phyloP scores from a whole-genome alignment of 345 rosid species.

The Triadica sebifera region DNA sequence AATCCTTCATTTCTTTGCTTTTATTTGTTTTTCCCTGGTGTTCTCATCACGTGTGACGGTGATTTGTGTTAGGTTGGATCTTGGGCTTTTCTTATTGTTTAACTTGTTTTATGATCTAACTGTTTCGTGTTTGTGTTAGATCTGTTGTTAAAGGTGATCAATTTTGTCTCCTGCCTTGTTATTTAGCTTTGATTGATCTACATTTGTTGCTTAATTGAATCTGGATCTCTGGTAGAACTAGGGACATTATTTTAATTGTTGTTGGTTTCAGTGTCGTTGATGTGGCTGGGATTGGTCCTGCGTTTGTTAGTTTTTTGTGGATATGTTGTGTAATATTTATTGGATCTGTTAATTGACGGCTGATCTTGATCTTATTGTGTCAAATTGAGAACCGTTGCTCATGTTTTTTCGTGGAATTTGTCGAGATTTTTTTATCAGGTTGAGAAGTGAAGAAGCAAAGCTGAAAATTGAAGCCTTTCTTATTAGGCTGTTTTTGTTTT shows the following conservation, averaged over 20 bases:
- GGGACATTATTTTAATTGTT: neutral
- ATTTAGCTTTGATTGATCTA: neutral
- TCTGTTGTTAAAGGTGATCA: slow-evolving; percentile 12
- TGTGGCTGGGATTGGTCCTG: neutral
- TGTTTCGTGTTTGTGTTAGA: slow-evolving; percentile 16
- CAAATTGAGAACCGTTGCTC: neutral
- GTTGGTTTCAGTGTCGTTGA: neutral
- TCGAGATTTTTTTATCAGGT: neutral
- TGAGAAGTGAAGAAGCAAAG: neutral
- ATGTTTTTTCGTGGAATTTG: neutral
- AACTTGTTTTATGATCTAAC: slow-evolving; percentile 6
- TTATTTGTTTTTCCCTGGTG: neutral
- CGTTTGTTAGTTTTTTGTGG: neutral
- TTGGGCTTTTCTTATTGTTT: neutral
- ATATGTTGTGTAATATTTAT: slow-evolving; percentile 8
- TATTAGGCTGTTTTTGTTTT: neutral
- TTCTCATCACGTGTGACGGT: neutral
- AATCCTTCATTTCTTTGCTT: neutral
- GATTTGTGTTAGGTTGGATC: neutral
- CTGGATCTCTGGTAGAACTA: slow-evolving; percentile 3
- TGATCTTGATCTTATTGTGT: slow-evolving; percentile 8
- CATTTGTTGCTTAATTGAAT: slow-evolving; percentile 25
- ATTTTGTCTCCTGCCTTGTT: neutral
- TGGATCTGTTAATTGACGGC: slow-evolving; percentile 3
- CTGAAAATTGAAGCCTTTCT: neutral